Evolutionary conservation across 208 protist species (phyloP).

Genomic region (Phytomonas serpens): DNA sequence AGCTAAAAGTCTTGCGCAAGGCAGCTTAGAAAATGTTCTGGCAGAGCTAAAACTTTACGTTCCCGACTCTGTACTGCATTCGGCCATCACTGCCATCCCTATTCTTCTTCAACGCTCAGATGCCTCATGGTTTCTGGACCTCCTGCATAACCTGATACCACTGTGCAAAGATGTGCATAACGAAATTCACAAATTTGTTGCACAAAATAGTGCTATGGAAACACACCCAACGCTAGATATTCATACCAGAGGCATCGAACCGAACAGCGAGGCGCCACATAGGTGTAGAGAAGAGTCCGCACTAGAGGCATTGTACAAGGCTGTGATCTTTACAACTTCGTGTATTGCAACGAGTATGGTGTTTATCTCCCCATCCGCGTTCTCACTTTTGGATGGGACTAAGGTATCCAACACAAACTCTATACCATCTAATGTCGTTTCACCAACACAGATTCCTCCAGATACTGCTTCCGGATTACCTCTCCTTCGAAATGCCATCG

Average conservation of each 20-base stretch:
- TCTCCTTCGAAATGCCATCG: neutral
- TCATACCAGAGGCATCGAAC: neutral
- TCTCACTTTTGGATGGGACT: neutral
- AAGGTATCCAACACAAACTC: neutral
- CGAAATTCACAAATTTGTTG: neutral
- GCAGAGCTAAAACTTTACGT: neutral
- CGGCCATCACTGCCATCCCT: slow-evolving; percentile 62
- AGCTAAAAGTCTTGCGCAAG: neutral
- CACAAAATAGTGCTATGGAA: neutral
- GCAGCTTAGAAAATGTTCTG: neutral
- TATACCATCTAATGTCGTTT: neutral
- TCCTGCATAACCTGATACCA: slow-evolving; percentile 32
- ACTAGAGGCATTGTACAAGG: slow-evolving; percentile 1
- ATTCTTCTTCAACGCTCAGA: slow-evolving; percentile 44
- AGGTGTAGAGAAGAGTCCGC: neutral
- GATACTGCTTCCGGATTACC: neutral
- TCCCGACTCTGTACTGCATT: slow-evolving; percentile 24
- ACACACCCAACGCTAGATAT: neutral
- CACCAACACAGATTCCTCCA: neutral
- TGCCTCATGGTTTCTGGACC: slow-evolving; percentile 49
- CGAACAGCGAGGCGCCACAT: neutral
- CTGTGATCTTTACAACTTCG: neutral
- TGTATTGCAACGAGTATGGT: neutral
- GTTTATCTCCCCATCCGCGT: neutral
- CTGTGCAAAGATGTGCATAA: slow-evolving; percentile 14